Evolutionary conservation across 352 stramenopile genomes (phyloP).

Genomic region (Phytophthora pistaciae): DNA sequence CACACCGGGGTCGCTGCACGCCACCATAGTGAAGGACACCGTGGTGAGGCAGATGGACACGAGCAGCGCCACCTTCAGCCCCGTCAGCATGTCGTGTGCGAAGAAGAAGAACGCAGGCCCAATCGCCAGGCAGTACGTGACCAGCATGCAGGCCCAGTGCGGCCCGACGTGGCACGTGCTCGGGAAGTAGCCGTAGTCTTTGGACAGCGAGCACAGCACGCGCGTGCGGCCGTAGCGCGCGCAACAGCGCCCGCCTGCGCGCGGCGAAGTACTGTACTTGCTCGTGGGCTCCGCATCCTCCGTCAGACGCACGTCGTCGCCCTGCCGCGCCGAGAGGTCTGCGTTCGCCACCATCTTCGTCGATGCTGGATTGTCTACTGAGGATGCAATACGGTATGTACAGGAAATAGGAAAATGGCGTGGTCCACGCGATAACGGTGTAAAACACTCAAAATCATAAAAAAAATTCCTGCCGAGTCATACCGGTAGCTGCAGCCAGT

Average conservation of each 20-base stretch:
- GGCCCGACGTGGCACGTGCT: slow-evolving; percentile 72
- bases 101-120: slow-evolving; percentile 66
- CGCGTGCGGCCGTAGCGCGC: slow-evolving; percentile 65
- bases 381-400: background rate
- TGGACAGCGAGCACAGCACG: slow-evolving; percentile 63
- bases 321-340: slow-evolving; percentile 10
- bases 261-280: slow-evolving; percentile 28
- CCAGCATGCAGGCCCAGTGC: slow-evolving; percentile 77
- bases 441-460: background rate
- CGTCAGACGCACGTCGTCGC: slow-evolving; percentile 19
- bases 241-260: slow-evolving; percentile 39
- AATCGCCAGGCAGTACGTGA: slow-evolving; percentile 78
- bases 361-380: slow-evolving; percentile 10
- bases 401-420: background rate
- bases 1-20: slow-evolving; percentile 80
- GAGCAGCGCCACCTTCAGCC: slow-evolving; percentile 58
- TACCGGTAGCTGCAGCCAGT: too few species aligned
- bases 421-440: slow-evolving; percentile 6
- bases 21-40: slow-evolving; percentile 78
- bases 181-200: slow-evolving; percentile 66
- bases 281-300: slow-evolving; percentile 25
- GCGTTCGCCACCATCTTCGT: slow-evolving; percentile 17
- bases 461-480: too few species aligned
- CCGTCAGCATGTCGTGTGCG: slow-evolving; percentile 47
- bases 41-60: slow-evolving; percentile 67